Evolutionary conservation across 768 basidiomycete species (phyloP).

Genomic region (Russula emetica): DNA sequence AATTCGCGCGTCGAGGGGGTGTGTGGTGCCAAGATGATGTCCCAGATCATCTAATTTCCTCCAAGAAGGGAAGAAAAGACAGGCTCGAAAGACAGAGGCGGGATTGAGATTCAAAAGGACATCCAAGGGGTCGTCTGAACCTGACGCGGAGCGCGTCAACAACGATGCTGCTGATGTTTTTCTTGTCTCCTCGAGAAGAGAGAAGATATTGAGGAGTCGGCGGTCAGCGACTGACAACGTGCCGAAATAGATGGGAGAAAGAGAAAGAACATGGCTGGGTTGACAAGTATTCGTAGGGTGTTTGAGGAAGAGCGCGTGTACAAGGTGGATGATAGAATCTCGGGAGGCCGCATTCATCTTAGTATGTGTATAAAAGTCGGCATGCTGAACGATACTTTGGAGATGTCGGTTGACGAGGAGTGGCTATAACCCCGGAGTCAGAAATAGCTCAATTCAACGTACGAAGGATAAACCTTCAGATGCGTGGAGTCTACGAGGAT

Average conservation of each 20-base stretch:
- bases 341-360: conserved; percentile 35
- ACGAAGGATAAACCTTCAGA: conserved; percentile 54
- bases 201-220: conserved; percentile 67
- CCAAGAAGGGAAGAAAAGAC: conserved; percentile 65
- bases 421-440: conserved; percentile 42
- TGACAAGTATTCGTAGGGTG: conserved; percentile 85
- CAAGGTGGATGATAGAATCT: conserved; percentile 48
- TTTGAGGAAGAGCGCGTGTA: conserved; percentile 64
- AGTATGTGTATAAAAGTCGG: conserved; percentile 52
- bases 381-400: conserved; percentile 70
- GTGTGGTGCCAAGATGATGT: conserved; percentile 25
- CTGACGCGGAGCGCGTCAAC: conserved; percentile 48
- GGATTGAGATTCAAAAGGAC: conserved; percentile 70
- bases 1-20: conserved; percentile 39
- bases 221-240: conserved; percentile 64
- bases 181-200: conserved; percentile 69
- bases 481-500: conserved; percentile 29
- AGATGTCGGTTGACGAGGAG: conserved; percentile 68
- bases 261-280: conserved; percentile 72
- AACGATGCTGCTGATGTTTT: conserved; percentile 61
- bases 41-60: conserved; percentile 45
- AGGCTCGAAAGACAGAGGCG: conserved; percentile 61
- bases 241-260: conserved; percentile 70
- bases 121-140: conserved; percentile 51
- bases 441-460: neutral